Evolutionary conservation across 2,329 filamentous ascomycete species (phyloP).

Genomic region (Penicillium sp.): DNA sequence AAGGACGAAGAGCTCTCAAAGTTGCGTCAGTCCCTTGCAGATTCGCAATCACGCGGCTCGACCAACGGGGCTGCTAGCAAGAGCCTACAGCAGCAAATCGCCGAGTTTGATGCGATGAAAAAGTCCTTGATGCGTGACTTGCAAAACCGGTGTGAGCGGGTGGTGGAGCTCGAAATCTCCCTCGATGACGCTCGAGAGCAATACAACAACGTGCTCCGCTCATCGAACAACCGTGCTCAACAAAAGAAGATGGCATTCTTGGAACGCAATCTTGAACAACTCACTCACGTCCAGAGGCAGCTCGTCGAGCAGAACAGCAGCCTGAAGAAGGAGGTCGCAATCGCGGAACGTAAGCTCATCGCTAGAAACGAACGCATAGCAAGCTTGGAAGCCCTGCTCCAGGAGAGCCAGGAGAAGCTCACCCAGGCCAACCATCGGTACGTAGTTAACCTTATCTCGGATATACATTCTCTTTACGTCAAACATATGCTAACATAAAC

Average conservation of each 20-base stretch:
- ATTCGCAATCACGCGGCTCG: conserved; percentile 60
- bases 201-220: conserved; percentile 97
- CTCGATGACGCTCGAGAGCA: conserved; percentile 97
- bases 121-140: conserved; percentile 98
- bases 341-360: conserved; percentile 95
- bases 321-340: conserved; percentile 98
- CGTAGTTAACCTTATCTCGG: conserved; percentile 41
- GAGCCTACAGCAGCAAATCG: conserved; percentile 95
- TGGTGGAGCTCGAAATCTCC: conserved; percentile 97
- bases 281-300: conserved; percentile 96
- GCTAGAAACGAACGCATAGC: conserved; percentile 96
- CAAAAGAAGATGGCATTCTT: conserved; percentile 99
- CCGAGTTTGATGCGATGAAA: conserved; percentile 99
- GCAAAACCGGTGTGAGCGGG: conserved; percentile 96
- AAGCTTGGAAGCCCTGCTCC: conserved; percentile 86
- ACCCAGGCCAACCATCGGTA: conserved; percentile 97
- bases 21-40: conserved; percentile 79
- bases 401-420: conserved; percentile 98
- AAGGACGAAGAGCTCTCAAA: conserved; percentile 82
- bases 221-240: conserved; percentile 96
- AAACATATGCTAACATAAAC: conserved; percentile 12
- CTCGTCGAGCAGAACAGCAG: conserved; percentile 97
- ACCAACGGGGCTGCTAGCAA: conserved; percentile 70
- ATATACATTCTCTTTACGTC: background rate
- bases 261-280: conserved; percentile 95